phyloP scores from a whole-genome alignment of 805 yeast species.

The Lachancea quebecensis region DNA sequence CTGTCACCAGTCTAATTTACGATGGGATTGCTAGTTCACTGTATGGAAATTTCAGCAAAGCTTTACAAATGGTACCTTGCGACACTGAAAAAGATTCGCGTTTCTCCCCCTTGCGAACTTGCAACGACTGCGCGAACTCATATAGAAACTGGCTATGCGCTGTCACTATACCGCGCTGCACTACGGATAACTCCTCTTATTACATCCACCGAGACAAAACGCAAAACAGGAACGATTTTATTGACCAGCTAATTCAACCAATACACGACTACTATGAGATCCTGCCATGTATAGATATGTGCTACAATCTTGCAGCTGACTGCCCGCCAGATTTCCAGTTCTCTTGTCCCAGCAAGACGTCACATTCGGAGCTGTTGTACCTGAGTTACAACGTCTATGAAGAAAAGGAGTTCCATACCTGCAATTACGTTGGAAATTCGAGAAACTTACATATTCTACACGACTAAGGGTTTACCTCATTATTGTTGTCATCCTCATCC shows the following conservation, averaged over 20 bases:
- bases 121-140: constrained; percentile 62
- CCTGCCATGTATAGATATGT: constrained; percentile 77
- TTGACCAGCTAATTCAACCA: constrained; percentile 51
- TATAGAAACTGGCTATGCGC: constrained; percentile 88
- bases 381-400: constrained; percentile 29
- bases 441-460: constrained; percentile 9
- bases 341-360: constrained; percentile 51
- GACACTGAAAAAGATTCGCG: constrained; percentile 56
- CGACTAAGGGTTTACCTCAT: neutral
- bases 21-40: constrained; percentile 53
- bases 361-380: constrained; percentile 14
- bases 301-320: constrained; percentile 69
- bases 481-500: constrained; percentile 1
- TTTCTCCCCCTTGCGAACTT: constrained; percentile 68
- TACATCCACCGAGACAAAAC: constrained; percentile 41
- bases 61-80: constrained; percentile 72
- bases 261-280: constrained; percentile 62
- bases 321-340: constrained; percentile 79
- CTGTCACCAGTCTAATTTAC: constrained; percentile 41
- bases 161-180: constrained; percentile 80
- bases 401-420: constrained; percentile 26
- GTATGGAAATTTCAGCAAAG: constrained; percentile 63
- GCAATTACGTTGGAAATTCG: constrained; percentile 37
- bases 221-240: constrained; percentile 52
- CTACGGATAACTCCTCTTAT: constrained; percentile 41